Percentiles rank a stretch among this genome's conserved stretches.
phyloP scores from a whole-genome alignment of 768 basidiomycete genomes.

The Hysterangium stoloniferum region DNA sequence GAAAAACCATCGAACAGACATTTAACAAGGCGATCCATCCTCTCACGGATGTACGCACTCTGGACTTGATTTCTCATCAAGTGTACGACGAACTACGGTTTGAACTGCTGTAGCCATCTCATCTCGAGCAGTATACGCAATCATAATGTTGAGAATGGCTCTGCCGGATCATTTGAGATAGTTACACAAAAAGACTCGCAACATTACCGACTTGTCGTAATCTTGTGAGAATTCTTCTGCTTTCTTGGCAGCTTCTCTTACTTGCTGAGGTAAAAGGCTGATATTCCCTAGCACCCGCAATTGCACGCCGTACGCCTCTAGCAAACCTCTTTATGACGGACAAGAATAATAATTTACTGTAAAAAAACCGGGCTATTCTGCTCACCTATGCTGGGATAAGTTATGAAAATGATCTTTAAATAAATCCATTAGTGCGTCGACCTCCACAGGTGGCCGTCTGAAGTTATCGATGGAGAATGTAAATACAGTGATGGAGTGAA shows the following conservation, averaged over 20 bases:
- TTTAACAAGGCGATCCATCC: too few species aligned
- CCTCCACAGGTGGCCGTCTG: conserved; percentile 77
- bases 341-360: neutral
- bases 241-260: conserved; percentile 57
- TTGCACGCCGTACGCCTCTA: conserved; percentile 76
- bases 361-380: too few species aligned
- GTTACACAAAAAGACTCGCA: neutral
- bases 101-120: conserved; percentile 83
- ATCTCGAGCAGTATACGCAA: conserved; percentile 87
- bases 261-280: conserved; percentile 68
- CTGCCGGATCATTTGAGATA: conserved; percentile 31
- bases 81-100: conserved; percentile 21
- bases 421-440: conserved; percentile 80
- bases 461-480: conserved; percentile 99
- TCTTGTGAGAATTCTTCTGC: conserved; percentile 73
- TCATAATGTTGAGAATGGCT: conserved; percentile 84
- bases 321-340: conserved; percentile 38
- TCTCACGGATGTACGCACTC: conserved; percentile 27
- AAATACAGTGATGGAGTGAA: conserved; percentile 86
- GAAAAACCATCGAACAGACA: neutral
- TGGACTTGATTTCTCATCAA: conserved; percentile 30
- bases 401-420: conserved; percentile 72
- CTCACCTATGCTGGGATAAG: conserved; percentile 74
- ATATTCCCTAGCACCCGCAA: conserved; percentile 75
- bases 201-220: conserved; percentile 51